Evolutionary conservation across 2,329 filamentous ascomycete genomes (phyloP).

Genomic region (Sporothrix mexicana): DNA sequence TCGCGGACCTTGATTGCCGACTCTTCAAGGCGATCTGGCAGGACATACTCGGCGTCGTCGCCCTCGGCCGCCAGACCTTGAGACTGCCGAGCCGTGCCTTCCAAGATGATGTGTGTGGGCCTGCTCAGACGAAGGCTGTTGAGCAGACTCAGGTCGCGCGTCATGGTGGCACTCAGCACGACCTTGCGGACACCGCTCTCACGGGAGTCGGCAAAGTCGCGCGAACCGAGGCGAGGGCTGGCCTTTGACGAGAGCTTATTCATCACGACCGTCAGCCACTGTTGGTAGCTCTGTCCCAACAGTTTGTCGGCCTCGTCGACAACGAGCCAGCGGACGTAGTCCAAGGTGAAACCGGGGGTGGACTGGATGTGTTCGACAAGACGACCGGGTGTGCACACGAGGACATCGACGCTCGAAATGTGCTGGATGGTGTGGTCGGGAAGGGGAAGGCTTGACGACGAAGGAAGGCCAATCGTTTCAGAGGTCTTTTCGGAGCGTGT

Average conservation of each 20-base stretch:
- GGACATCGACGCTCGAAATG: conserved; percentile 78
- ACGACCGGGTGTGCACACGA: conserved; percentile 90
- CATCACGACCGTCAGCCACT: conserved; percentile 80
- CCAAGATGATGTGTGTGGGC: conserved; percentile 78
- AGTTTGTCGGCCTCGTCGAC: conserved; percentile 95
- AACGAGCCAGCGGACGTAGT: conserved; percentile 82
- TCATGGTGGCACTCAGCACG: conserved; percentile 91
- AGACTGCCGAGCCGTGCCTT: conserved; percentile 53
- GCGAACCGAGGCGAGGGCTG: conserved; percentile 49
- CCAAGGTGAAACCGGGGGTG: conserved; percentile 80
- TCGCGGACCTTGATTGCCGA: conserved; percentile 71
- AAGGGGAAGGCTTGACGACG: conserved; percentile 43
- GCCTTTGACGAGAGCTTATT: conserved; percentile 53
- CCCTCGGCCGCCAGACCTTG: conserved; percentile 29
- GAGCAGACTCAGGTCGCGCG: conserved; percentile 80
- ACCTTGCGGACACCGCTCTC: conserved; percentile 73
- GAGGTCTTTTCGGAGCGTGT: not conserved
- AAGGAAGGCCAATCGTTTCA: conserved; percentile 45
- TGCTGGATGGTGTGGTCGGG: conserved; percentile 66
- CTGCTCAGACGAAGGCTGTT: conserved; percentile 73
- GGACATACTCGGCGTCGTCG: conserved; percentile 45
- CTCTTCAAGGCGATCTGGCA: conserved; percentile 70
- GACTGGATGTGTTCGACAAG: conserved; percentile 88
- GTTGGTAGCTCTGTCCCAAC: conserved; percentile 88
- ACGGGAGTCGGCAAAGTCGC: conserved; percentile 60